Conservation (phyloP, 192 early-diverging fungal species). For the Umbelopsis isabellina region DNA sequence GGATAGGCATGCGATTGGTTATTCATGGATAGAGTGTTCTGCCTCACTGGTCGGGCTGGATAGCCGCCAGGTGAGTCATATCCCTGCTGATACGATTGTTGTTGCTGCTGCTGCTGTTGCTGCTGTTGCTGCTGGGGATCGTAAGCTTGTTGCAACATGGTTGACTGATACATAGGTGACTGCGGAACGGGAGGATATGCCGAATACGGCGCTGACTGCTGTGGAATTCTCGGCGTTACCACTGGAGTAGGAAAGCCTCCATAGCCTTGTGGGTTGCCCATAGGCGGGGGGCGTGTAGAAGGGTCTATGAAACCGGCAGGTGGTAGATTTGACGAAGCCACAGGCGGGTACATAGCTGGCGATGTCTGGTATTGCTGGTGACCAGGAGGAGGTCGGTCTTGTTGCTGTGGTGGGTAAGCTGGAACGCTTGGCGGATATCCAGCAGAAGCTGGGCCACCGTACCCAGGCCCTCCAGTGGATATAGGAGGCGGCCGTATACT, state of each 20-base stretch:
- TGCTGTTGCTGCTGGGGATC: conserved; percentile 5
- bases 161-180: conserved; percentile 15
- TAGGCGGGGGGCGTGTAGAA: neutral
- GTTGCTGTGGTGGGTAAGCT: neutral
- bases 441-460: neutral
- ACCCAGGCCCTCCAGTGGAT: conserved; percentile 2
- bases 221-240: conserved; percentile 1
- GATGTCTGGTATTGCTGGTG: neutral
- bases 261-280: neutral
- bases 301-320: conserved; percentile 13
- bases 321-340: neutral
- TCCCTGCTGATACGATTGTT: neutral
- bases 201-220: conserved; percentile 2
- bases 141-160: conserved; percentile 12
- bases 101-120: conserved; percentile 17
- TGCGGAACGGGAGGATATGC: conserved; percentile 8
- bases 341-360: neutral
- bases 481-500: neutral
- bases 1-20: conserved; percentile 1
- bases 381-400: neutral
- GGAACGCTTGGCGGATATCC: conserved; percentile 15
- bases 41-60: neutral
- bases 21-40: neutral
- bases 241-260: conserved; percentile 13
- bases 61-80: neutral